Evolutionary conservation across 2,329 filamentous ascomycete genomes (phyloP), one percentile per base, ranked within the genome.

Genomic region (Samsoniella hepiali): DNA sequence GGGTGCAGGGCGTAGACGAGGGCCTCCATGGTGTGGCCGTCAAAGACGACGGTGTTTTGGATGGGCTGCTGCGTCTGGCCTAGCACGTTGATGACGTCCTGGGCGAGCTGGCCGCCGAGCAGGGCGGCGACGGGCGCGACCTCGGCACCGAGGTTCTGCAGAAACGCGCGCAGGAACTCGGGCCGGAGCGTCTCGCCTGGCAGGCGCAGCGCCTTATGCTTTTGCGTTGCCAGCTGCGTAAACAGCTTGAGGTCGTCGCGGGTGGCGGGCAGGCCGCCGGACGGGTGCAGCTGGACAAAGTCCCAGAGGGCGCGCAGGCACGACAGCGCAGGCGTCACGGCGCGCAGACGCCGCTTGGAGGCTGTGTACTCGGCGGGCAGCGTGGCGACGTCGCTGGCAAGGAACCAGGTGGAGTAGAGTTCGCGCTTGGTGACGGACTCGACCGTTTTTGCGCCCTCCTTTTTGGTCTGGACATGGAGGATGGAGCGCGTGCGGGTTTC

Each of bases 51-150:
- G 74, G 97, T 87, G 75, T 99, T 99, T 78, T 99, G 95, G 49
- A 99, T 90, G 1, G 95, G 95, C 75, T 97, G 95, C 78, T 98
- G 93, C 47, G 90, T 88, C 73, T 91, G 88, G 56, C 93, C 92
- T 6, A 98, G 84, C 38, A 97, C 93, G 71, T 98, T 98, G 78
- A 99, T 98, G 58, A 97, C 93, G 73, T 99, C 95, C 77, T 99
- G 95, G 1, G 94, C 92, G 17, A 99, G 83, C 74, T 93, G 88
- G 10, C 93, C 95, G 56, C 95, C 95, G 11, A 99, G 81, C 64
- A 97, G 91, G 1, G 95, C 93, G 0, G 91, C 89, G 9, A 96
- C 91, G 8, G 95, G 93, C 13, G 91, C 88, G 45, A 98, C 80
- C 77, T 98, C 94, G 70, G 87, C 87, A 62, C 88, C 90, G 6